phyloP scores from a whole-genome alignment of 192 early-diverging fungal genomes.

The Gigaspora rosea region DNA sequence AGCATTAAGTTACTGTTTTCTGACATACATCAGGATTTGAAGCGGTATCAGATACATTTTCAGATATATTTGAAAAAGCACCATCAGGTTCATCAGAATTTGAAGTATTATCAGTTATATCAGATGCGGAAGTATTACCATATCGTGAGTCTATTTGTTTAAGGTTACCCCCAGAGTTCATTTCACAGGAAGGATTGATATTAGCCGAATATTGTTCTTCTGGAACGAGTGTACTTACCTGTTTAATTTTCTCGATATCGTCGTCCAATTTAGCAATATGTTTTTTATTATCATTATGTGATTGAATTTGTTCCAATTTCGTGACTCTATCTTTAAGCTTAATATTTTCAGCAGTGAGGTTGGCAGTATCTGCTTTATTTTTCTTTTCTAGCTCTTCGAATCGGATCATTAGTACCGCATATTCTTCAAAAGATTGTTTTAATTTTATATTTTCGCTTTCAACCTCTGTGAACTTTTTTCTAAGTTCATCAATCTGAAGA shows the following conservation, averaged over 20 bases:
- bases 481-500: too few species aligned
- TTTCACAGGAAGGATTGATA: neutral
- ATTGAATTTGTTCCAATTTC: conserved; percentile 20
- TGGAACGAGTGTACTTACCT: conserved; percentile 17
- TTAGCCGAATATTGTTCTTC: neutral
- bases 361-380: neutral
- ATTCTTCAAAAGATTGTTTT: too few species aligned
- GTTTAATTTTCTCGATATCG: neutral
- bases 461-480: too few species aligned
- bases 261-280: neutral
- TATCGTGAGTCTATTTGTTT: conserved; percentile 11
- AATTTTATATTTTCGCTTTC: too few species aligned
- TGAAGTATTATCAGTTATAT: conserved; percentile 1
- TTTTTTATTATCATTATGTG: neutral
- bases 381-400: too few species aligned
- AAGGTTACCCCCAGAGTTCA: neutral
- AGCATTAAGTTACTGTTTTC: too few species aligned
- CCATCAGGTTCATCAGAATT: neutral
- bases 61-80: too few species aligned
- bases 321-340: conserved; percentile 12
- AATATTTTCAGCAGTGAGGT: conserved; percentile 11
- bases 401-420: too few species aligned
- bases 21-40: too few species aligned
- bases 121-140: neutral
- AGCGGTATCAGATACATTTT: too few species aligned